Conservation (phyloP, 2,329 filamentous ascomycete genomes). For the Pseudogymnoascus verrucosus region DNA sequence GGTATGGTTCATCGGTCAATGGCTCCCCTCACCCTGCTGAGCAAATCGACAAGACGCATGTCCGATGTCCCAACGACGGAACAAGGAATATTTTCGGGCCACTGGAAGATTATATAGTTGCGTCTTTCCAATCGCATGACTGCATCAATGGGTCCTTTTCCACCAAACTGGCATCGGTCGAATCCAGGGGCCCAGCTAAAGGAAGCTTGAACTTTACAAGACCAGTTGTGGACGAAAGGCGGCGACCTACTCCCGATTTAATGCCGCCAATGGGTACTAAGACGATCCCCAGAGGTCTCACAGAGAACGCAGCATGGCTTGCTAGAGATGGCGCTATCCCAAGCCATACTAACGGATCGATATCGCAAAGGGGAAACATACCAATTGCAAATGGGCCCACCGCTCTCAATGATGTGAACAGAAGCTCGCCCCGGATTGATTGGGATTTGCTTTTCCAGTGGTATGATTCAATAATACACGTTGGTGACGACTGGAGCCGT, state of each 20-base stretch:
- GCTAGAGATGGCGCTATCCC: constrained; percentile 46
- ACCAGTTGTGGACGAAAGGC: constrained; percentile 28
- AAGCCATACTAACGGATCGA: constrained; percentile 30
- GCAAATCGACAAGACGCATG: not conserved
- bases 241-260: constrained; percentile 21
- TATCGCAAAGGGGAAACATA: constrained; percentile 26
- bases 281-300: constrained; percentile 64
- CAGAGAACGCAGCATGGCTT: constrained; percentile 80
- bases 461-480: constrained; percentile 63
- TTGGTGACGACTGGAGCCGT: constrained; percentile 58
- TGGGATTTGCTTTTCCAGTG: constrained; percentile 66
- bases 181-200: constrained; percentile 23
- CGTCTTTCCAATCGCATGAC: constrained; percentile 60
- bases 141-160: constrained; percentile 72
- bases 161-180: constrained; percentile 36
- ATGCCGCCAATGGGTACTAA: constrained; percentile 65
- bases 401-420: constrained; percentile 37
- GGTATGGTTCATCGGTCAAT: not conserved
- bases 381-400: not conserved
- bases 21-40: not conserved
- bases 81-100: constrained; percentile 61
- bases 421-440: constrained; percentile 61
- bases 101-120: constrained; percentile 69
- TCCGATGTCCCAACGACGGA: constrained; percentile 22
- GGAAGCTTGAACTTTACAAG: constrained; percentile 20